Conservation (phyloP, 495 filamentous ascomycete genomes). For the Aspergillus nanangensis region DNA sequence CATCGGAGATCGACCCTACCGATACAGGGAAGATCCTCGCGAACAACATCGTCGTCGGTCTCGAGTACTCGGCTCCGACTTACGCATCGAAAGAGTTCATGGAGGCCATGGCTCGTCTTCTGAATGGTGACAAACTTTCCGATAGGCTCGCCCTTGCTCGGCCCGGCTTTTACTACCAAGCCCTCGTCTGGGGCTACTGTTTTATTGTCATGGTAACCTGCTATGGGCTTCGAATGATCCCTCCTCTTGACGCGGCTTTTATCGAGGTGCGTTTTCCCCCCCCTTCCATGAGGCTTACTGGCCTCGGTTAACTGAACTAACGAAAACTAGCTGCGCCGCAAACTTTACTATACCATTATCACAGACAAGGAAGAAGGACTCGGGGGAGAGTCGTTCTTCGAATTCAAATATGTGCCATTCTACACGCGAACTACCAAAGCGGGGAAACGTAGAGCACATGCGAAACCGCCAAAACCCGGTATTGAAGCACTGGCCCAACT, state of each 20-base stretch:
- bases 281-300: not conserved
- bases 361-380: constrained; percentile 54
- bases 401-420: constrained; percentile 64
- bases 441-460: constrained; percentile 23
- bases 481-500: constrained; percentile 26
- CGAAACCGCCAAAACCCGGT: constrained; percentile 18
- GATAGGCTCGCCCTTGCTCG: constrained; percentile 56
- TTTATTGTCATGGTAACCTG: constrained; percentile 54
- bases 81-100: constrained; percentile 61
- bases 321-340: constrained; percentile 39
- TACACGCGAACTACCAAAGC: constrained; percentile 26
- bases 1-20: constrained; percentile 61
- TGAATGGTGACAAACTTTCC: constrained; percentile 61
- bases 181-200: constrained; percentile 64
- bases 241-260: constrained; percentile 53
- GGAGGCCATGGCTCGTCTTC: constrained; percentile 60
- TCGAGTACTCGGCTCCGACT: constrained; percentile 58
- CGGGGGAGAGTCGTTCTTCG: constrained; percentile 51
- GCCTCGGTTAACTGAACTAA: not conserved
- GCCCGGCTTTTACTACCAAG: constrained; percentile 51
- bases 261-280: constrained; percentile 40
- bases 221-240: constrained; percentile 52
- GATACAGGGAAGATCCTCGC: constrained; percentile 57
- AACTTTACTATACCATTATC: constrained; percentile 48
- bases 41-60: constrained; percentile 67